Percentiles rank a stretch among this genome's conserved stretches.
These are phyloP conservation scores for Boletus reticuloceps DNA, from an alignment of 768 basidiomycete genomes.

Conservation along the genomic window DNA sequence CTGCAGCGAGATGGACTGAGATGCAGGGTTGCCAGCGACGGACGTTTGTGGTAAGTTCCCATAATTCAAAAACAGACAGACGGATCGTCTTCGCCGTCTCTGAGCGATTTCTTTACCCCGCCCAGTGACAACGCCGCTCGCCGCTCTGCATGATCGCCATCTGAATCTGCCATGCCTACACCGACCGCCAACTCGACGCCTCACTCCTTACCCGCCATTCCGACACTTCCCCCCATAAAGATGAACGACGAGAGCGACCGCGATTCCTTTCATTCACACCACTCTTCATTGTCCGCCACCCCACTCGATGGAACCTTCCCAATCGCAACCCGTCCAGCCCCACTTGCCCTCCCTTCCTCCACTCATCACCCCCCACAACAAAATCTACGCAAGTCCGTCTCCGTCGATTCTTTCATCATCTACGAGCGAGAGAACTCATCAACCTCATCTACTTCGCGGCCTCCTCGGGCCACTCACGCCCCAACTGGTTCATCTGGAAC, in stretches of 20 bases:
- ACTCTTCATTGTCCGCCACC: constrained; percentile 34
- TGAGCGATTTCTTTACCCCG: constrained; percentile 1
- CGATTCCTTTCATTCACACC: constrained; percentile 21
- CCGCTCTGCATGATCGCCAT: constrained; percentile 10
- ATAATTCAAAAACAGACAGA: constrained; percentile 13
- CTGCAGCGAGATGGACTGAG: not conserved
- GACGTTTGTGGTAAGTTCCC: constrained; percentile 18
- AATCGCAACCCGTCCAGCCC: constrained; percentile 9
- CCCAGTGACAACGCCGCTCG: constrained; percentile 7
- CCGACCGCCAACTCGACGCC: constrained; percentile 14
- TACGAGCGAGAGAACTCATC: constrained; percentile 38
- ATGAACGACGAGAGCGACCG: constrained; percentile 35
- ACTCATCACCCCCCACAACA: constrained; percentile 25
- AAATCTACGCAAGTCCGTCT: constrained; percentile 67
- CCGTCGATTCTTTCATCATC: constrained; percentile 71
- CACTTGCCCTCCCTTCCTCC: constrained; percentile 9
- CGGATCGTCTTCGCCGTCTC: constrained; percentile 1
- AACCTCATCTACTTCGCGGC: constrained; percentile 31
- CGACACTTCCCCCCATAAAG: constrained; percentile 44
- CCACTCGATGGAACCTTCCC: constrained; percentile 35
- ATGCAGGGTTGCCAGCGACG: not conserved
- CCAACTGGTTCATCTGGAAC: constrained; percentile 35
- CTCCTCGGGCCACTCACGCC: constrained; percentile 38
- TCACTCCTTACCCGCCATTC: constrained; percentile 36
- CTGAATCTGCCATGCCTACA: constrained; percentile 22